Conservation (phyloP, 2,329 filamentous ascomycete genomes). For the Fusarium buxicola region DNA sequence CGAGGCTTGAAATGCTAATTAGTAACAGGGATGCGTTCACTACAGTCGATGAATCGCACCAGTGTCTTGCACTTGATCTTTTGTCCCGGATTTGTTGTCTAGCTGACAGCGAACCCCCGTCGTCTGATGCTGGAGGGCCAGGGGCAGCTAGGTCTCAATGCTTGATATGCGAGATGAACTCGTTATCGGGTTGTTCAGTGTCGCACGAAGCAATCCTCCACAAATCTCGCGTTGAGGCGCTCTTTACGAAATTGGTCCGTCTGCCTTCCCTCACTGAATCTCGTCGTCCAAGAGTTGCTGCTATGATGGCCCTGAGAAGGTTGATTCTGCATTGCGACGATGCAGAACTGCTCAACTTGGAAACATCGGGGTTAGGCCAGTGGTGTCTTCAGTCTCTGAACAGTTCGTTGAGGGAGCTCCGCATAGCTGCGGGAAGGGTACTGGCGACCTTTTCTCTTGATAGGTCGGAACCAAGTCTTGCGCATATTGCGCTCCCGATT, state of each 20-base stretch:
- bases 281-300: conserved; percentile 72
- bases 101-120: conserved; percentile 15
- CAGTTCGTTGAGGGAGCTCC: conserved; percentile 86
- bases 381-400: conserved; percentile 85
- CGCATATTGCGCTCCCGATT: conserved; percentile 23
- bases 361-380: conserved; percentile 75
- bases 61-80: conserved; percentile 64
- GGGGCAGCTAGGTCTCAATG: conserved; percentile 28
- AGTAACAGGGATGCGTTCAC: conserved; percentile 55
- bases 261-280: conserved; percentile 62
- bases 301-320: conserved; percentile 77
- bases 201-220: conserved; percentile 18
- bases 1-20: conserved; percentile 33
- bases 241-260: conserved; percentile 61
- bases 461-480: conserved; percentile 26
- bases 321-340: conserved; percentile 75
- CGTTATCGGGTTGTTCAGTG: conserved; percentile 1
- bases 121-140: conserved; percentile 1
- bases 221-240: conserved; percentile 55
- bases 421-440: conserved; percentile 80
- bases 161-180: conserved; percentile 43
- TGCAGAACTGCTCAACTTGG: conserved; percentile 71
- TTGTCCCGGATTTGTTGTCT: conserved; percentile 63
- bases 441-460: conserved; percentile 72
- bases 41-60: conserved; percentile 59